Conservation (phyloP, 1,284 basidiomycete species). For the Heterobasidion occidentale region DNA sequence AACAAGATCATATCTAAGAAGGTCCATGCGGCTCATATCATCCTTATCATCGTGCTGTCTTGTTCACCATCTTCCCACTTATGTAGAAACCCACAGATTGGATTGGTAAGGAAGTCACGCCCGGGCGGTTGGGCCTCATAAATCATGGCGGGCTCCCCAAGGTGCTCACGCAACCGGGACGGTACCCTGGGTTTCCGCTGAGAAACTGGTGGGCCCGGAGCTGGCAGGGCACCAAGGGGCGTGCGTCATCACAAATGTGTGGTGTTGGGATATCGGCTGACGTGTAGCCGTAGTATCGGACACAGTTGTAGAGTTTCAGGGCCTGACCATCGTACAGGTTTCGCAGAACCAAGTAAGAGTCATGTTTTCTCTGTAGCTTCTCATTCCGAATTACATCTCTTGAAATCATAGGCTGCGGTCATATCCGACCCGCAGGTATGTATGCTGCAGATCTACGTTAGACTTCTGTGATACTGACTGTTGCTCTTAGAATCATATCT, state of each 20-base stretch:
- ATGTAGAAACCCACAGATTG: constrained; percentile 50
- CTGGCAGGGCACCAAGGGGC: constrained; percentile 58
- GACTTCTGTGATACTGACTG: background rate
- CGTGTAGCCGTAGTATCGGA: constrained; percentile 49
- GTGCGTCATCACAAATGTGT: constrained; percentile 31
- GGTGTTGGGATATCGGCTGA: background rate
- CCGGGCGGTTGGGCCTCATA: constrained; percentile 60
- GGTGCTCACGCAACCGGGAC: constrained; percentile 59
- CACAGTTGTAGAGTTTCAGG: constrained; percentile 69
- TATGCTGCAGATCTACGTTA: background rate
- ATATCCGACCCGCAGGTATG: constrained; percentile 61
- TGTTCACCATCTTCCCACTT: background rate
- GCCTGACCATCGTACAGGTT: constrained; percentile 72
- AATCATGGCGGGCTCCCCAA: constrained; percentile 76
- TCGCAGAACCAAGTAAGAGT: constrained; percentile 56
- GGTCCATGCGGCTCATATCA: constrained; percentile 9
- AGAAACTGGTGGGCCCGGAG: constrained; percentile 76
- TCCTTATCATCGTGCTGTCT: background rate
- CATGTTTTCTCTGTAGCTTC: background rate
- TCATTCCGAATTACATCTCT: background rate
- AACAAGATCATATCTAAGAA: constrained; percentile 35
- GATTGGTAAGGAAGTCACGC: constrained; percentile 61
- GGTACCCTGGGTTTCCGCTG: constrained; percentile 67
- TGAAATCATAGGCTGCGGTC: constrained; percentile 49
- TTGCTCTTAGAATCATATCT: constrained; percentile 50